Percentiles rank a stretch among this genome's conserved stretches.
phyloP scores from a whole-genome alignment of 805 yeast genomes.

The Candida rishiriensis region DNA sequence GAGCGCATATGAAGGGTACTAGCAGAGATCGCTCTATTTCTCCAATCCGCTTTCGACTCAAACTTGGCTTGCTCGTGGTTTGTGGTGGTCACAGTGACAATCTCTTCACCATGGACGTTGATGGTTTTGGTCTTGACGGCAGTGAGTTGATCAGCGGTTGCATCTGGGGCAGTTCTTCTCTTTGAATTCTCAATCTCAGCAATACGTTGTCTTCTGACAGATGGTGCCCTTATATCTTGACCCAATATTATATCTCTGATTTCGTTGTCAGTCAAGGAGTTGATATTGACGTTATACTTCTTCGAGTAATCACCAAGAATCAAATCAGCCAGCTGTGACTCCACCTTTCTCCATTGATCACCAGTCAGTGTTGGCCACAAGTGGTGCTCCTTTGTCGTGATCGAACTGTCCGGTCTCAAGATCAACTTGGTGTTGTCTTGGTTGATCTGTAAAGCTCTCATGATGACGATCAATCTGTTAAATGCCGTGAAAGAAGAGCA shows the following conservation, averaged over 20 bases:
- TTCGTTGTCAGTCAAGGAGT: constrained; percentile 87
- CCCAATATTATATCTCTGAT: constrained; percentile 92
- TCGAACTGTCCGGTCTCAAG: constrained; percentile 67
- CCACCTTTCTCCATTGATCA: constrained; percentile 91
- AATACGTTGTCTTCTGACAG: constrained; percentile 78
- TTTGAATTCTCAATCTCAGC: constrained; percentile 60
- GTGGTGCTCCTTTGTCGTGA: constrained; percentile 71
- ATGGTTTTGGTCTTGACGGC: constrained; percentile 79
- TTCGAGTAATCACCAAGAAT: constrained; percentile 81
- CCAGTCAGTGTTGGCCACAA: constrained; percentile 89
- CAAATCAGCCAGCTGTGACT: constrained; percentile 80
- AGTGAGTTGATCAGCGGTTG: constrained; percentile 49
- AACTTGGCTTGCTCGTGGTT: constrained; percentile 82
- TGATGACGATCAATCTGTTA: constrained; percentile 75
- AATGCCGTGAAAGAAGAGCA: constrained; percentile 92
- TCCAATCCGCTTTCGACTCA: constrained; percentile 86
- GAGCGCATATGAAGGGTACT: constrained; percentile 68
- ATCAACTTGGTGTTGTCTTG: constrained; percentile 73
- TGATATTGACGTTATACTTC: constrained; percentile 79
- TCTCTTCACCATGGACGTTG: constrained; percentile 95
- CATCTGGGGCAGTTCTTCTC: constrained; percentile 36
- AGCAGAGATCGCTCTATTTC: constrained; percentile 77
- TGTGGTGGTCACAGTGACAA: constrained; percentile 88
- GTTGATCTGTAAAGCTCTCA: constrained; percentile 77
- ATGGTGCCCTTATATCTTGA: constrained; percentile 88